Evolutionary conservation across 306 rosid species (phyloP).

Genomic region (Malus orientalis): DNA sequence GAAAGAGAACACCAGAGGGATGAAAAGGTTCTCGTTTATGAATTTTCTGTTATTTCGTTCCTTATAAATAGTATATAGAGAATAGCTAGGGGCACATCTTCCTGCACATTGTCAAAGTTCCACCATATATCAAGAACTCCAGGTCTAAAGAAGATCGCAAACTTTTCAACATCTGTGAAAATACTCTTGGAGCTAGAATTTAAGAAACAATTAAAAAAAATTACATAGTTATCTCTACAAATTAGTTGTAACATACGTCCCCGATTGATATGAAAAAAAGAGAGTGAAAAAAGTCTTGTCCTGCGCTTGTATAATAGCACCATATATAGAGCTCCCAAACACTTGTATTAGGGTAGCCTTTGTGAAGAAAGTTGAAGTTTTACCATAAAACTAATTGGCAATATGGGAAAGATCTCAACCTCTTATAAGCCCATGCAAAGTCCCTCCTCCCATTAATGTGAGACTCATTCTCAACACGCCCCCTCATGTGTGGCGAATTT

Average conservation of each 20-base stretch:
- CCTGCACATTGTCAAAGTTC: not conserved
- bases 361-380: no score
- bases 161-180: not conserved
- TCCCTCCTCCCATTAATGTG: no score
- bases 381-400: no score
- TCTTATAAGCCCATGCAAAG: no score
- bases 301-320: no score
- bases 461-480: no score
- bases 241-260: not conserved
- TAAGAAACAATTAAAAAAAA: not conserved
- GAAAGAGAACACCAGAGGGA: not conserved
- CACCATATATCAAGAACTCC: not conserved
- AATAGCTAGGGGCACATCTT: not conserved
- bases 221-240: not conserved
- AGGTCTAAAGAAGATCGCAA: not conserved
- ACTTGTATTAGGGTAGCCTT: no score
- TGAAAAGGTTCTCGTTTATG: not conserved
- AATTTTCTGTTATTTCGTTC: not conserved
- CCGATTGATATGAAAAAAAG: no score
- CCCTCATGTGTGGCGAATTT: no score
- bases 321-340: no score
- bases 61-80: not conserved
- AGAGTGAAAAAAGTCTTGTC: no score
- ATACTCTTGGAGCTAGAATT: not conserved
- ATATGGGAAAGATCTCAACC: no score